These are phyloP conservation scores for Ogataea ramenticola DNA, from an alignment of 805 yeast genomes.

Conservation along the genomic window DNA sequence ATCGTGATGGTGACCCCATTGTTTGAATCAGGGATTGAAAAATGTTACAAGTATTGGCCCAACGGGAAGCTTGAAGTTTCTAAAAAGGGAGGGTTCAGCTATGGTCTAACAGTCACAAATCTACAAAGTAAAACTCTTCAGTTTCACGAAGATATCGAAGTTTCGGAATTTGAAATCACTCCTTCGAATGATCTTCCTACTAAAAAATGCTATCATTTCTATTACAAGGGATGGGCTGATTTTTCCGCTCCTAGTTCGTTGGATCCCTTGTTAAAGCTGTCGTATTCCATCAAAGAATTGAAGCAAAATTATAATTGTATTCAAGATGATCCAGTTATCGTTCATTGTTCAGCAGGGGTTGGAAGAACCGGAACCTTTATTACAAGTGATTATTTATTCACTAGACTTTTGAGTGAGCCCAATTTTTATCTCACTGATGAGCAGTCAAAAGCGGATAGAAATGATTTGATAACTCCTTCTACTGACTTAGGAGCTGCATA, in stretches of 20 bases:
- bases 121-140: background rate
- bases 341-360: slow-evolving; percentile 57
- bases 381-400: slow-evolving; percentile 32
- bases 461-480: slow-evolving; percentile 13
- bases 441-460: background rate
- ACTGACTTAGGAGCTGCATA: slow-evolving; percentile 9
- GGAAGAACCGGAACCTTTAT: slow-evolving; percentile 52
- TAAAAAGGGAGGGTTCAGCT: slow-evolving; percentile 2
- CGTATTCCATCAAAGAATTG: slow-evolving; percentile 9
- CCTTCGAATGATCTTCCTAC: background rate
- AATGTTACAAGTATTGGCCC: slow-evolving; percentile 37
- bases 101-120: slow-evolving; percentile 4
- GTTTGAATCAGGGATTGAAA: slow-evolving; percentile 29
- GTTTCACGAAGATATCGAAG: background rate
- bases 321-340: slow-evolving; percentile 24
- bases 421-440: background rate
- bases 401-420: background rate
- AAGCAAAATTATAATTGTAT: background rate
- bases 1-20: slow-evolving; percentile 74
- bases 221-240: slow-evolving; percentile 39
- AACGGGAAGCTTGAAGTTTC: slow-evolving; percentile 7
- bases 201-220: slow-evolving; percentile 31
- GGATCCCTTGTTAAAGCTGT: slow-evolving; percentile 22
- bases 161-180: slow-evolving; percentile 1
- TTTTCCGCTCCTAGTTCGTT: slow-evolving; percentile 30